Evolutionary conservation across 345 rosid species (phyloP).

Genomic region (Firmiana major): DNA sequence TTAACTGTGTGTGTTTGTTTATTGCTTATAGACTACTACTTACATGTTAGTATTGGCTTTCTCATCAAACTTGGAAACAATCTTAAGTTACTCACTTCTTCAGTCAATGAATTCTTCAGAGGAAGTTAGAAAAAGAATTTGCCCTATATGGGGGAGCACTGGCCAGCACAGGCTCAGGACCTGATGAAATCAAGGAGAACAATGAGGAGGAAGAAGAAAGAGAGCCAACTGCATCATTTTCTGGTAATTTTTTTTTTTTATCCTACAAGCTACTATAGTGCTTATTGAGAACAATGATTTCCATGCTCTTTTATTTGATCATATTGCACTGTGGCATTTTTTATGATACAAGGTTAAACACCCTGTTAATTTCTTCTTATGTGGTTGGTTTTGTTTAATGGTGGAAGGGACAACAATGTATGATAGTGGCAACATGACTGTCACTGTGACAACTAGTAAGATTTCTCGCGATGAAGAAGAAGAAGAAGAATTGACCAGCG

Average conservation of each 20-base stretch:
- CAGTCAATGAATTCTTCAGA: conserved; percentile 34
- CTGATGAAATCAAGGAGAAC: conserved; percentile 34
- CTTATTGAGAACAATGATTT: background rate
- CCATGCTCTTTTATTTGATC: background rate
- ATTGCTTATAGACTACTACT: background rate
- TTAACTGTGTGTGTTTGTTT: background rate
- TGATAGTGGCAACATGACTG: conserved; percentile 64
- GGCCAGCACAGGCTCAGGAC: conserved; percentile 27
- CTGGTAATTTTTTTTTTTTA: conserved; percentile 40
- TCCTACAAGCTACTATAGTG: conserved; percentile 11
- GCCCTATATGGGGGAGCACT: conserved; percentile 42
- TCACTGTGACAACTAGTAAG: conserved; percentile 73
- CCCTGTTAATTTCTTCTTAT: conserved; percentile 1
- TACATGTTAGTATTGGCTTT: background rate
- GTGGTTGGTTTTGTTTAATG: conserved; percentile 19
- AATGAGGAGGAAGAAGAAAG: conserved; percentile 37
- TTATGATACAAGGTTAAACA: background rate
- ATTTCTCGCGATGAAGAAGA: conserved; percentile 53
- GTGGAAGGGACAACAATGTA: conserved; percentile 51
- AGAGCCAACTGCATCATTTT: conserved; percentile 34
- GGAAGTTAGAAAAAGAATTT: conserved; percentile 65
- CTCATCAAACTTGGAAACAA: background rate
- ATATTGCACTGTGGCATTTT: background rate
- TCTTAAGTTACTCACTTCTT: background rate
- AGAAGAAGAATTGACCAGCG: conserved; percentile 34